A percentile compares a stretch with the other conserved stretches of the same genome.
phyloP scores from a whole-genome alignment of 768 basidiomycete species.

The Hydnomerulius pinastri region DNA sequence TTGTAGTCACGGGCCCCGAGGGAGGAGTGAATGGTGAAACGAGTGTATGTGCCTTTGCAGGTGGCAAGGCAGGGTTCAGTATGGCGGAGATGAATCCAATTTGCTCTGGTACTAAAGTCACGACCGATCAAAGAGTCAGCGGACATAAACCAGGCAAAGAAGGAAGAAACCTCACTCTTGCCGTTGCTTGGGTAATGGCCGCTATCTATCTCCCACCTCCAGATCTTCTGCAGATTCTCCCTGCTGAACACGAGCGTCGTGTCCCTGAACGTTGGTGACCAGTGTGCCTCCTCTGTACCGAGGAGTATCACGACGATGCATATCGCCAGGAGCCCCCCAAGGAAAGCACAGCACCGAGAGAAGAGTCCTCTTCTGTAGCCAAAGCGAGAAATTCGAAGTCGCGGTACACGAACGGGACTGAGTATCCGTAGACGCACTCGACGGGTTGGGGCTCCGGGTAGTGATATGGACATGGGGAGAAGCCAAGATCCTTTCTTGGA shows the following conservation, averaged over 20 bases:
- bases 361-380: constrained; percentile 58
- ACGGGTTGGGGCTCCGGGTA: constrained; percentile 53
- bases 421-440: constrained; percentile 61
- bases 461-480: constrained; percentile 55
- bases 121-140: constrained; percentile 1
- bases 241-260: constrained; percentile 71
- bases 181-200: constrained; percentile 84
- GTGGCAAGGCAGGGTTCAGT: constrained; percentile 68
- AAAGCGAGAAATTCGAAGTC: constrained; percentile 45
- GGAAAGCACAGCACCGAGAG: constrained; percentile 50
- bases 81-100: constrained; percentile 58
- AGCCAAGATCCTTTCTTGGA: constrained; percentile 46
- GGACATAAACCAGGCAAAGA: constrained; percentile 10
- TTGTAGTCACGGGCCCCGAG: constrained; percentile 39
- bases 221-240: constrained; percentile 79
- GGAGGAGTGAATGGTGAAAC: constrained; percentile 53
- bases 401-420: constrained; percentile 44
- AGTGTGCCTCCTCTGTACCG: constrained; percentile 47
- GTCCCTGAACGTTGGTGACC: constrained; percentile 39
- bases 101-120: constrained; percentile 56
- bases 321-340: constrained; percentile 52
- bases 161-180: constrained; percentile 50
- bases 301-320: constrained; percentile 43
- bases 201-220: constrained; percentile 91
- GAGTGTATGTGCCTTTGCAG: constrained; percentile 43